Percentiles rank a stretch among this genome's conserved stretches.
These are phyloP conservation scores for Fusarium graminum DNA, from an alignment of 2,329 filamentous ascomycete species.

Conservation along the genomic window DNA sequence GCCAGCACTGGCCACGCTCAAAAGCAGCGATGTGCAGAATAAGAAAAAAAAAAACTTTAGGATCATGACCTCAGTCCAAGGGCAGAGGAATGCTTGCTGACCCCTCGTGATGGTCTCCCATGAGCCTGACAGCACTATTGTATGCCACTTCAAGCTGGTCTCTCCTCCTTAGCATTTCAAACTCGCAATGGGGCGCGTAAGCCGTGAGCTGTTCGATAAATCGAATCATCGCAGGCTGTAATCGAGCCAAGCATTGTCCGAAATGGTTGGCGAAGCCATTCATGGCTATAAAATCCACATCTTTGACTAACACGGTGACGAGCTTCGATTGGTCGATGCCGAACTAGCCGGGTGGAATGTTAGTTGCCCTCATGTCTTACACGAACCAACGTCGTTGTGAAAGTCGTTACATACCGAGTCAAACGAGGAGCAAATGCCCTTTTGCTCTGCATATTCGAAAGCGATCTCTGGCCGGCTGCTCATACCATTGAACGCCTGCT, in stretches of 20 bases:
- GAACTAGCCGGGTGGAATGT: constrained; percentile 21
- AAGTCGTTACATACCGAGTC: constrained; percentile 16
- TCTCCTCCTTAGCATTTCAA: constrained; percentile 28
- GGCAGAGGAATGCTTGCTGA: constrained; percentile 27
- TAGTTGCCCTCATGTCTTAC: constrained; percentile 5
- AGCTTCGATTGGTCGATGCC: constrained; percentile 26
- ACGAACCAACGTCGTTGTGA: not conserved
- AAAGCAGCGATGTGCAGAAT: not conserved
- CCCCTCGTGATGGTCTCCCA: constrained; percentile 6
- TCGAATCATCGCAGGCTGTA: constrained; percentile 6
- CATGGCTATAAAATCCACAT: constrained; percentile 9
- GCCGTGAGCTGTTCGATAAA: constrained; percentile 17
- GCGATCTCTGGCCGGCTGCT: not conserved
- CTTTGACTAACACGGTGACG: constrained; percentile 4
- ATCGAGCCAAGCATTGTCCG: constrained; percentile 25
- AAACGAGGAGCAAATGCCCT: constrained; percentile 20
- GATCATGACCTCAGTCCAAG: constrained; percentile 26
- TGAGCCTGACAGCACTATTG: constrained; percentile 5
- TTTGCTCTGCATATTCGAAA: constrained; percentile 23
- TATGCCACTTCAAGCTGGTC: constrained; percentile 22
- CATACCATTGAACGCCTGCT: constrained; percentile 8
- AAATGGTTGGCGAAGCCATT: constrained; percentile 29
- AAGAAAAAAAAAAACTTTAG: not conserved
- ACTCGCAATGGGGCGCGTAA: constrained; percentile 17
- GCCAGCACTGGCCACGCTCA: constrained; percentile 1